Base-by-base conservation (phyloP, 495 filamentous ascomycete species). In the Penicillium macrosclerotiorum region DNA sequence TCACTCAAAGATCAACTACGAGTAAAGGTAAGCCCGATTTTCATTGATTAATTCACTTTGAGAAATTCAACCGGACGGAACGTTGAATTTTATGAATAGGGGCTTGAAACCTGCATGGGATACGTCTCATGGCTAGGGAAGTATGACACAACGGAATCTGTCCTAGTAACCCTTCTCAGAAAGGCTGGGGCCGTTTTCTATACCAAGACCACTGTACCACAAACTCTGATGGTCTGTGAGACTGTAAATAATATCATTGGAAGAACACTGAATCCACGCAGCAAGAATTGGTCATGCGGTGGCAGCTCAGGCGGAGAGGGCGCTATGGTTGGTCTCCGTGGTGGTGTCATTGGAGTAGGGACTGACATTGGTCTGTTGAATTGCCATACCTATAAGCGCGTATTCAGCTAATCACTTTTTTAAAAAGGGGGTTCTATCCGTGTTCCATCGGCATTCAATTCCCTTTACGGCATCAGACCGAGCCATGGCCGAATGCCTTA, bases 1-100 rank as follows among this genome's bases (percentile, higher is more conserved):
- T 78, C 75, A 18, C 52, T 85, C 11, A 85, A 84, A 49, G 82
- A 85, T 52, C 81, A 83, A 49, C 77, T 82, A 46, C 79, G 81
- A 25, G 77, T 85, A 32, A 75, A 45, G 42, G 42, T 45, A 16
- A 37, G 7, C 16, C 12, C 0, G 16, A n/a, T n/a, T 8, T 12
- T 2, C 8, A 19, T 8, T 30, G 2, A 4, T 14, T 3, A 37
- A 37, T 37, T 2, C 3, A 16, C 24, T 4, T 23, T 6, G 8
- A 25, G 8, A 9, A n/a, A n/a, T n/a, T n/a, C n/a, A n/a, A n/a
- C n/a, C n/a, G n/a, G n/a, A n/a, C n/a, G n/a, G n/a, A n/a, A n/a
- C n/a, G n/a, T 34, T 18, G 3, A 8, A 6, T n/a, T 43, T n/a
- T 43, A 6, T n/a, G 18, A 3, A 30, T 23, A 77, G 36, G 78